A percentile compares a stretch with the other conserved stretches of the same genome.
Conservation (phyloP, 2,329 filamentous ascomycete genomes). For the Neonectria ditissima region DNA sequence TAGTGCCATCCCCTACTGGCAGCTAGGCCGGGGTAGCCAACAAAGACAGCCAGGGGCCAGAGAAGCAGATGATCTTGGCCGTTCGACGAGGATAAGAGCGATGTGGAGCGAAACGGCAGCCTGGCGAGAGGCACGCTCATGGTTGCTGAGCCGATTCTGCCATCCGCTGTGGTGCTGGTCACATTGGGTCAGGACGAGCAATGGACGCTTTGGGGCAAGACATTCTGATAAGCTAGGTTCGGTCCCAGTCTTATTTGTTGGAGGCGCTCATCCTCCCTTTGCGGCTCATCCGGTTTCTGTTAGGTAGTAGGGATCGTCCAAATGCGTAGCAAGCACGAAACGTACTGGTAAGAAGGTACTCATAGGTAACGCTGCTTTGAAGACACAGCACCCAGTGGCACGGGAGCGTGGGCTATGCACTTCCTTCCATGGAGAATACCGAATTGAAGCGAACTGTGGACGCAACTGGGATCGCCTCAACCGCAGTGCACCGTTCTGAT, state of each 20-base stretch:
- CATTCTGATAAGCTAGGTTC: not conserved
- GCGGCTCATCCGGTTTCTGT: slow-evolving; percentile 4
- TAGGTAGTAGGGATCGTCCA: not conserved
- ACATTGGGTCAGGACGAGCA: not conserved
- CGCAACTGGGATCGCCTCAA: slow-evolving; percentile 8
- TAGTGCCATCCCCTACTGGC: slow-evolving; percentile 36
- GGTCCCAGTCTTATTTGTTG: not conserved
- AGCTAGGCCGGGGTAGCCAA: slow-evolving; percentile 31
- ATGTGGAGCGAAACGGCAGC: slow-evolving; percentile 11
- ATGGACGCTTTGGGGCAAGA: not conserved
- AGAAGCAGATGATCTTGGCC: slow-evolving; percentile 26
- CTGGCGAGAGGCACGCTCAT: slow-evolving; percentile 10
- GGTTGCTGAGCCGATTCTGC: slow-evolving; percentile 1
- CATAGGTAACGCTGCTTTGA: not conserved
- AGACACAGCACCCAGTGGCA: slow-evolving; percentile 8
- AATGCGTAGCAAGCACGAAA: too few species aligned
- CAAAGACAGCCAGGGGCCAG: slow-evolving; percentile 19
- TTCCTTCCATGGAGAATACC: not conserved
- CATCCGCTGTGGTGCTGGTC: slow-evolving; percentile 4
- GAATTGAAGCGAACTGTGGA: slow-evolving; percentile 5
- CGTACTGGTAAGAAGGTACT: not conserved
- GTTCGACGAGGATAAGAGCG: slow-evolving; percentile 17
- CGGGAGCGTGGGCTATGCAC: slow-evolving; percentile 14
- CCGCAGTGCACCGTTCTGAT: slow-evolving; percentile 29
- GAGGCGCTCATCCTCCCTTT: not conserved